Base-by-base conservation (phyloP, 495 filamentous ascomycete genomes). In the Tirmania nivea region DNA sequence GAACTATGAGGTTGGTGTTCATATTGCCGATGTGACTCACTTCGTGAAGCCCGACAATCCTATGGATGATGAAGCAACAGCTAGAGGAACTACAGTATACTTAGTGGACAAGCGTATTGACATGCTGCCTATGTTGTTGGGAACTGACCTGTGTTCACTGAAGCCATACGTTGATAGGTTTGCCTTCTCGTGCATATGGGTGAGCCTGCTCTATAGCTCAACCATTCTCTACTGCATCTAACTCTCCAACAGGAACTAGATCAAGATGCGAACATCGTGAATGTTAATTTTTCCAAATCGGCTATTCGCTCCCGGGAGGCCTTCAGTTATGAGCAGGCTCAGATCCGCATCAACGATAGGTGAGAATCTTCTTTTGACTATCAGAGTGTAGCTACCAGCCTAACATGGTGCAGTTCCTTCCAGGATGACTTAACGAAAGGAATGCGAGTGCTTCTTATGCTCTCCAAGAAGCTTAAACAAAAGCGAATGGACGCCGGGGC, bases 71-170 rank as follows among this genome's bases (percentile, higher is more conserved):
- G 90, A 97, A 69, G 90, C 90, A 2, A 87, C 84, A 62, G 75
- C 87, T 55, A 80, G 90, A 63, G 90, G 89, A 56, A 96, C 90
- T 3, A 96, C 92, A 0, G 90, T 97, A 34, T 97, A 97, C 61
- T 73, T 97, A 21, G 92, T 97, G 1, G 90, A 97, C 68, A 97
- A 96, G 70, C 87, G 90, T 58, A 96, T 97, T 59, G 90, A 97
- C 69, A 97, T 97, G 92, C 73, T 97, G 64, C 92, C 92, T 16
- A 84, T 83, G 75, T 78, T 97, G 21, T 76, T 97, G 14, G 90
- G 90, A 34, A 97, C 90, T 2, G 90, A 97, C 58, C 71, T 97
- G 2, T 97, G 90, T 69, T 97, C 90, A 10, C 74, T 97, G 35
- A 96, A 96, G 61, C 92, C 92, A 5, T 92, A 95, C 62, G 86